Evolutionary conservation across 768 basidiomycete species (phyloP).

Genomic region (Boletellus ananiceps): DNA sequence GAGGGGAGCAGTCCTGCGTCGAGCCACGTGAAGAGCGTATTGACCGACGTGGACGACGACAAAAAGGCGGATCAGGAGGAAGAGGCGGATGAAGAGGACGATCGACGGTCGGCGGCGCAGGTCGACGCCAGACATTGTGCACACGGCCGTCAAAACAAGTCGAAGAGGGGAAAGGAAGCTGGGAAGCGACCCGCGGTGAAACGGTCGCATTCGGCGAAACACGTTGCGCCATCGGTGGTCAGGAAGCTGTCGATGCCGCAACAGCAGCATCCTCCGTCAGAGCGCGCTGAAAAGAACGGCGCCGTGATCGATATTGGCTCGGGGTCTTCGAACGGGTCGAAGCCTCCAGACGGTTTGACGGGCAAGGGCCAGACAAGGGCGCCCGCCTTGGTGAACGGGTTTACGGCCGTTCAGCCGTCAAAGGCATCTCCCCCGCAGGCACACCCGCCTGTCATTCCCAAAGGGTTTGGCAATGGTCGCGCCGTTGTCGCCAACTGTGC

Average conservation of each 20-base stretch:
- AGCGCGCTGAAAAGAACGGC: conserved; percentile 22
- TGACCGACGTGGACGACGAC: conserved; percentile 19
- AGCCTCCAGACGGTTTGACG: conserved; percentile 22
- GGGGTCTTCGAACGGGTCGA: conserved; percentile 48
- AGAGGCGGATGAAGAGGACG: conserved; percentile 17
- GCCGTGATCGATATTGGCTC: conserved; percentile 58
- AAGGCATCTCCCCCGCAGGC: conserved; percentile 7
- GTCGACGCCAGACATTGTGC: conserved; percentile 6
- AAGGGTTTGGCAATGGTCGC: conserved; percentile 5
- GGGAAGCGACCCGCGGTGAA: conserved; percentile 25
- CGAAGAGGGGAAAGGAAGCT: conserved; percentile 33
- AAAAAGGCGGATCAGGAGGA: conserved; percentile 14
- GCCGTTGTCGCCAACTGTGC: neutral
- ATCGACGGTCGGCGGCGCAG: conserved; percentile 19
- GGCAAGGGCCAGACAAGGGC: conserved; percentile 11
- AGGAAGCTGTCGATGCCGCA: conserved; percentile 19
- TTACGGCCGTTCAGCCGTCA: conserved; percentile 8
- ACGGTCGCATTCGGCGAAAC: conserved; percentile 29
- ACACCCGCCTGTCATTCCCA: conserved; percentile 21
- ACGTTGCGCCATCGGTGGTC: conserved; percentile 26
- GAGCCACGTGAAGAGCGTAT: conserved; percentile 22
- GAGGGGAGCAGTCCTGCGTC: conserved; percentile 36
- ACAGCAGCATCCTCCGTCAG: conserved; percentile 12
- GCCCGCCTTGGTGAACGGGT: conserved; percentile 4
- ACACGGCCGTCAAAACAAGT: conserved; percentile 19